Conservation (phyloP, 108 stramenopile genomes). For the Cyclotella cryptica region DNA sequence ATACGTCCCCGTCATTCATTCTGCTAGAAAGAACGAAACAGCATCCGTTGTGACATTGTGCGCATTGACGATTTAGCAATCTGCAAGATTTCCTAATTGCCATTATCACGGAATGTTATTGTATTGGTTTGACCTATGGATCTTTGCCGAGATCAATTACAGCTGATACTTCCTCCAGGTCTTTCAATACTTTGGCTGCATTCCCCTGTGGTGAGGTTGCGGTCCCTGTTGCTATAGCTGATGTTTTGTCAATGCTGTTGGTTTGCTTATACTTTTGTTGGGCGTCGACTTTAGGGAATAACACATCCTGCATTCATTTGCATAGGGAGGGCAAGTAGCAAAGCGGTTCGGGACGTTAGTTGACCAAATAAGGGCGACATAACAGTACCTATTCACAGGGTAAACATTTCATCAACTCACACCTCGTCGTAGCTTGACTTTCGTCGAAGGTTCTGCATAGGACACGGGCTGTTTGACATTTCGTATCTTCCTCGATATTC, state of each 20-base stretch:
- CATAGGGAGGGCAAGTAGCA: too few species aligned
- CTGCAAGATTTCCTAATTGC: neutral
- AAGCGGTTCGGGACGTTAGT: too few species aligned
- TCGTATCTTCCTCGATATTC: slow-evolving; percentile 20
- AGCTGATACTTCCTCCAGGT: slow-evolving; percentile 12
- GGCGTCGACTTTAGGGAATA: slow-evolving; percentile 44
- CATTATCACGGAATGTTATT: neutral
- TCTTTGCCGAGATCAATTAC: slow-evolving; percentile 6
- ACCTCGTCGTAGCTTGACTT: slow-evolving; percentile 34
- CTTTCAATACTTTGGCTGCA: slow-evolving; percentile 14
- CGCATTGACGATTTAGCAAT: neutral
- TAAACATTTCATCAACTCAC: neutral
- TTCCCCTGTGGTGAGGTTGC: slow-evolving; percentile 3
- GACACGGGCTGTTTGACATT: slow-evolving; percentile 45
- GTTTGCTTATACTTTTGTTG: slow-evolving; percentile 16
- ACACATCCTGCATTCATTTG: slow-evolving; percentile 19
- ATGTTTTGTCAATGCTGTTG: neutral
- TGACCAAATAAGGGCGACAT: too few species aligned
- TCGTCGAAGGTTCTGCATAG: slow-evolving; percentile 40
- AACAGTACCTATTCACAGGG: too few species aligned
- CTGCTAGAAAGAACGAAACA: neutral
- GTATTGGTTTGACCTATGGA: neutral
- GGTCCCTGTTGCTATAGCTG: neutral
- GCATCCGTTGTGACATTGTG: neutral
- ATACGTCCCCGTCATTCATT: too few species aligned